phyloP scores from a whole-genome alignment of 345 rosid species.

The Theobroma cacao region DNA sequence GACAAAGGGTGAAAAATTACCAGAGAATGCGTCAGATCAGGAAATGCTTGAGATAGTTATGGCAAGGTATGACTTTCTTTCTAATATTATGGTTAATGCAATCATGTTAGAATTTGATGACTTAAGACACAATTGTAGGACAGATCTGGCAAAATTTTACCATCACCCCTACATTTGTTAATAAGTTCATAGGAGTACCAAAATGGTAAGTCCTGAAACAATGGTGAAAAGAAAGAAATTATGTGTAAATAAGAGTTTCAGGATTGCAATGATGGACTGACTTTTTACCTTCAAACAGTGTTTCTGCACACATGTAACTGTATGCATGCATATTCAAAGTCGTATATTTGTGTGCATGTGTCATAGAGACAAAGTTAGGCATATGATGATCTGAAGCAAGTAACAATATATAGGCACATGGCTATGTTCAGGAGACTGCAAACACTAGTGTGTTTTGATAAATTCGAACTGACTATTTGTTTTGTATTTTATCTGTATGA shows the following conservation, averaged over 20 bases:
- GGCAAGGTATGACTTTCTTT: conserved; percentile 51
- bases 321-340: background rate
- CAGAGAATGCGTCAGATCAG: conserved; percentile 82
- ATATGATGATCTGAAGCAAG: background rate
- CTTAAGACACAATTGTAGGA: background rate
- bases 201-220: background rate
- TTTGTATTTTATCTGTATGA: background rate
- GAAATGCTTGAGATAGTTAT: conserved; percentile 91
- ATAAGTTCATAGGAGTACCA: background rate
- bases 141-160: background rate
- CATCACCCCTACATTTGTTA: background rate
- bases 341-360: background rate
- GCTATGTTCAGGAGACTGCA: background rate
- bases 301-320: background rate
- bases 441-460: background rate
- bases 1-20: conserved; percentile 62
- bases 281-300: background rate
- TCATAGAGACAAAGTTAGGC: background rate
- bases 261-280: background rate
- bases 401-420: background rate
- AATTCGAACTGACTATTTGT: background rate
- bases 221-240: background rate
- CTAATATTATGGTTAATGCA: background rate
- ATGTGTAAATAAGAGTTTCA: background rate
- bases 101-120: background rate